phyloP scores from a whole-genome alignment of 2,329 filamentous ascomycete genomes.

The Arthrobotrys pseudoclavata region DNA sequence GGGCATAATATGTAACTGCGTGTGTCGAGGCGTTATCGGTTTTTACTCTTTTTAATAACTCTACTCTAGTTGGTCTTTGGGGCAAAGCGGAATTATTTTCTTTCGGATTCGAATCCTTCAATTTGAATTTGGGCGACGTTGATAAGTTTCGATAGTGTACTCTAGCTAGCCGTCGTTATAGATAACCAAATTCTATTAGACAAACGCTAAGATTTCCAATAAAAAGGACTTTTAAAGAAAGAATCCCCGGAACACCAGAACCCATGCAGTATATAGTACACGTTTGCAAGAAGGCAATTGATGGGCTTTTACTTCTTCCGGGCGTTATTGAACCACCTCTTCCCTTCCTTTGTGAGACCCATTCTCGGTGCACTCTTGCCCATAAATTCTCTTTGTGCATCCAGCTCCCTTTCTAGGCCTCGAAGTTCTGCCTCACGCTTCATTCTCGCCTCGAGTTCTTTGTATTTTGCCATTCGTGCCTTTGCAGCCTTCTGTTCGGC shows the following conservation, averaged over 20 bases:
- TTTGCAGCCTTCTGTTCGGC: slow-evolving; percentile 66
- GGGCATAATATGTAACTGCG: slow-evolving; percentile 15
- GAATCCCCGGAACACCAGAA: slow-evolving; percentile 29
- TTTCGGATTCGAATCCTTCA: slow-evolving; percentile 34
- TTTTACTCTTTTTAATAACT: slow-evolving; percentile 6
- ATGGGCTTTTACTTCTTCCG: slow-evolving; percentile 43
- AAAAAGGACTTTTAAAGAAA: slow-evolving; percentile 21
- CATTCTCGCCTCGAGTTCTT: slow-evolving; percentile 83
- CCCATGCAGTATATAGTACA: slow-evolving; percentile 52
- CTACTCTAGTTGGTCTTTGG: slow-evolving; percentile 24
- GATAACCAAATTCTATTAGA: slow-evolving; percentile 15
- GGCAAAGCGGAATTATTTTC: slow-evolving; percentile 34
- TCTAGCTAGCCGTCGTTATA: slow-evolving; percentile 39
- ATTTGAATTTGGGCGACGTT: slow-evolving; percentile 9
- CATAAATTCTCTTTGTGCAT: slow-evolving; percentile 71
- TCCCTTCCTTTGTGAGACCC: slow-evolving; percentile 64
- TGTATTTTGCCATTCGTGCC: slow-evolving; percentile 78
- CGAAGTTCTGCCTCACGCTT: slow-evolving; percentile 78
- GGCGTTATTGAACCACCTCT: slow-evolving; percentile 60
- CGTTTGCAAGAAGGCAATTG: background rate
- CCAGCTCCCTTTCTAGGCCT: slow-evolving; percentile 68
- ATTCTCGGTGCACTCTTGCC: slow-evolving; percentile 74
- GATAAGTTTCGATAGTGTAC: slow-evolving; percentile 36
- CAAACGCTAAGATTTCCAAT: slow-evolving; percentile 43
- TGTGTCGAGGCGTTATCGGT: slow-evolving; percentile 43